These are phyloP conservation scores for Clausena lansium DNA, from an alignment of 345 rosid genomes.

Conservation along the genomic window DNA sequence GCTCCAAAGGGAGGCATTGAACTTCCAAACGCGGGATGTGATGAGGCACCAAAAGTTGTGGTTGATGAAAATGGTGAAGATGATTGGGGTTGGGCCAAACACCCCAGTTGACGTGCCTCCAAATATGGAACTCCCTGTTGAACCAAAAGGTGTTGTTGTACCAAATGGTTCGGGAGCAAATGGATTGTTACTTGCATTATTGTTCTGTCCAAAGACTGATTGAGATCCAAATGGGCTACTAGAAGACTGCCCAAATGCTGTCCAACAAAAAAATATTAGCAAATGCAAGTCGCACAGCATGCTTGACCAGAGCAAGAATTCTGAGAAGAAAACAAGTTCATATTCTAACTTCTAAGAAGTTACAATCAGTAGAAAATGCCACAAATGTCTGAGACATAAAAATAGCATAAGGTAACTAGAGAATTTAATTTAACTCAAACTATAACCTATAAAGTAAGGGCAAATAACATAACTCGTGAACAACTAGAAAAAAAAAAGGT, in stretches of 20 bases:
- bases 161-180: constrained; percentile 57
- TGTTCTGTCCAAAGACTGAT: constrained; percentile 69
- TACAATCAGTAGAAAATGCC: too few species aligned
- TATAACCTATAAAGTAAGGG: too few species aligned
- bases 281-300: neutral
- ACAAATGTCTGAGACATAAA: neutral
- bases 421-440: too few species aligned
- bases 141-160: constrained; percentile 62
- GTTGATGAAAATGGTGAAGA: constrained; percentile 69
- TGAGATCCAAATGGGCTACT: constrained; percentile 69
- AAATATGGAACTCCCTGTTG: constrained; percentile 70
- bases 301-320: neutral
- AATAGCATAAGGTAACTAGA: neutral
- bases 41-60: constrained; percentile 67
- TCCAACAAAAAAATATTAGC: neutral
- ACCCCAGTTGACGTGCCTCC: constrained; percentile 89
- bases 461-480: neutral
- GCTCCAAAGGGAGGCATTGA: constrained; percentile 62
- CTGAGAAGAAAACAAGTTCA: neutral
- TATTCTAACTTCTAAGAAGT: neutral
- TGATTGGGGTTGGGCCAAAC: constrained; percentile 63
- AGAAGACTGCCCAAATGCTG: constrained; percentile 85
- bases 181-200: constrained; percentile 51
- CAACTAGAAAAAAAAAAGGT: neutral
- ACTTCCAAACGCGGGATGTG: constrained; percentile 68